Evolutionary conservation across 305 asterid species (phyloP), one percentile per base, ranked within the genome.

Genomic region (Rubia tinctorum): DNA sequence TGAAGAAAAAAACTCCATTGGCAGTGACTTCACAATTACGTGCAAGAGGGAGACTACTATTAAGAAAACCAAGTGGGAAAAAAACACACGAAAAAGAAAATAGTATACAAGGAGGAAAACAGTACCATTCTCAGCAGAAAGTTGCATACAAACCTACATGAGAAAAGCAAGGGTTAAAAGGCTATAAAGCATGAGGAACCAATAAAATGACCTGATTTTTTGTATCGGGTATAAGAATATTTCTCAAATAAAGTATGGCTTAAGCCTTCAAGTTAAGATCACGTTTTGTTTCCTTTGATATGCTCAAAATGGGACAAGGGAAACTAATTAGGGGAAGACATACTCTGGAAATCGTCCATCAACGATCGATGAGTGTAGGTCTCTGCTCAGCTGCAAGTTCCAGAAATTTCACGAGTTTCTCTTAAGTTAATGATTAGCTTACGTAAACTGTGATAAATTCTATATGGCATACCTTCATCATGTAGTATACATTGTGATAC

Each of bases 101-200:
- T 0, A 15, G 63, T 60, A 75, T n/a, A 59, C 6, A 5, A 15
- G n/a, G 58, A 14, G 30, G 25, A 23, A 17, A 37, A 59, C 67
- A 64, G 55, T 91, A 94, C 99, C 99, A 95, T 95, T 79, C 75
- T 85, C 85, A 79, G 91, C 80, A 95, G 90, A 81, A 95, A 95
- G 65, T 81, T 73, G 84, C 97, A 86, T 30, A 95, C 96, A 63
- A 88, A 94, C 87, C 99, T 94, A 89, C 80, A 69, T 68, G 80
- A 44, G 69, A 70, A 13, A 27, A 53, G 60, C 18, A n/a, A 18
- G 62, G 56, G 12, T 56, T 43, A 56, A 65, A 20, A 37, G 53
- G 59, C 23, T 68, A 67, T 39, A 66, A 34, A 58, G 64, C 59
- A 23, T 34, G 17, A 18, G 25, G 43, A 25, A 17, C 7, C 9